Base-by-base conservation (phyloP, 148 eudicot genomes). In the Camellia japonica region DNA sequence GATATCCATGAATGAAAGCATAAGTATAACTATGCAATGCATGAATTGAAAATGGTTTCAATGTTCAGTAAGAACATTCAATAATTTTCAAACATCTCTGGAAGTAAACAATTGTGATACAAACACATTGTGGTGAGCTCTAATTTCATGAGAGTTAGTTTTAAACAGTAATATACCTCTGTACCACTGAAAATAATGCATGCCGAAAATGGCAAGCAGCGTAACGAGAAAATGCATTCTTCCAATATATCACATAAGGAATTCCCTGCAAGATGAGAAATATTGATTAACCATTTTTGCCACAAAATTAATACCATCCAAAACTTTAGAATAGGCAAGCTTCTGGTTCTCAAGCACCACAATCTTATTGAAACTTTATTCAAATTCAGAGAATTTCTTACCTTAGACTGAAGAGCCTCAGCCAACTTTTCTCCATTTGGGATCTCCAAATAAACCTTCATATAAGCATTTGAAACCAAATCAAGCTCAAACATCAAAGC, bases 361-460 rank as follows among this genome's bases (percentile, higher is more conserved):
- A 46, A 70, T 73, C 76, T 71, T 52, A 13, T 52, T 58, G 61
- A 13, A 58, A 70, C 44, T 79, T 20, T 13, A n/a, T 43, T 76
- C 74, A 64, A 44, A 71, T 15, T n/a, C 66, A 30, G 18, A 74
- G 41, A 78, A 38, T 61, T 12, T 51, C 82, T 86, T 78, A 95
- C 99, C 95, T 89, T 96, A 41, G 92, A 83, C 47, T 86, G 89
- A 84, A 96, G 89, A 60, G 93, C 91, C 76, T 90, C 89, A 3
- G 98, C 99, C 70, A 93, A 76, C 47, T 65, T 62, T 82, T 93
- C 91, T 71, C 98, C 97, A 89, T 92, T 79, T 68, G 97, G 86
- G 14, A 91, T 69, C 87, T 96, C 99, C 93, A 96, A 82, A 90
- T 93, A 93, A 80, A 96, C 99, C 99, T 96, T 81, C 80, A 82